Conservation (phyloP, 306 rosid genomes). For the Cicer cuneatum region DNA sequence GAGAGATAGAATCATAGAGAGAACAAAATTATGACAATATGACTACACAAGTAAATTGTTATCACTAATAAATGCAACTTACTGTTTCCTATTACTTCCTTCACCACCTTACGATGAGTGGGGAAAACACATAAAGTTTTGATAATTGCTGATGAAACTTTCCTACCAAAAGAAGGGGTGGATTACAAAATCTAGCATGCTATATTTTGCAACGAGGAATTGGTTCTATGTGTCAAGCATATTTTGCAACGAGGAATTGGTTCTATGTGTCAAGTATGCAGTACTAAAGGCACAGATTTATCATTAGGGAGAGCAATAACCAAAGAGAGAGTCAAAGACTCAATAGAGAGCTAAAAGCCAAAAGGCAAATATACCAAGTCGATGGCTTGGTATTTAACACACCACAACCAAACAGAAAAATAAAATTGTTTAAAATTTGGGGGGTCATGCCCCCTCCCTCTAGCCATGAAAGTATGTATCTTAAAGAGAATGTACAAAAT, state of each 20-base stretch:
- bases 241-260: conserved; percentile 2
- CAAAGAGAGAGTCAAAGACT: neutral
- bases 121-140: neutral
- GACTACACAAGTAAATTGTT: neutral
- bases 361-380: neutral
- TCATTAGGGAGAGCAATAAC: neutral
- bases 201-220: neutral
- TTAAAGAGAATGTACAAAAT: conserved; percentile 1
- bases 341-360: neutral
- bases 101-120: neutral
- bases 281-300: neutral
- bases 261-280: neutral
- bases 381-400: neutral
- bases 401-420: neutral
- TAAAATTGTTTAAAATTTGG: neutral
- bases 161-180: conserved; percentile 8
- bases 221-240: no score
- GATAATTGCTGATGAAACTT: neutral
- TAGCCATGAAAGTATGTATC: conserved; percentile 9
- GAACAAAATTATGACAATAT: neutral
- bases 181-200: conserved; percentile 5
- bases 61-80: neutral
- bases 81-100: conserved; percentile 4
- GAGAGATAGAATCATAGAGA: neutral
- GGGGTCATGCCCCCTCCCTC: neutral